A percentile compares a stretch with the other conserved stretches of the same genome.
phyloP scores from a whole-genome alignment of 345 rosid genomes.

The Tarenaya hassleriana region DNA sequence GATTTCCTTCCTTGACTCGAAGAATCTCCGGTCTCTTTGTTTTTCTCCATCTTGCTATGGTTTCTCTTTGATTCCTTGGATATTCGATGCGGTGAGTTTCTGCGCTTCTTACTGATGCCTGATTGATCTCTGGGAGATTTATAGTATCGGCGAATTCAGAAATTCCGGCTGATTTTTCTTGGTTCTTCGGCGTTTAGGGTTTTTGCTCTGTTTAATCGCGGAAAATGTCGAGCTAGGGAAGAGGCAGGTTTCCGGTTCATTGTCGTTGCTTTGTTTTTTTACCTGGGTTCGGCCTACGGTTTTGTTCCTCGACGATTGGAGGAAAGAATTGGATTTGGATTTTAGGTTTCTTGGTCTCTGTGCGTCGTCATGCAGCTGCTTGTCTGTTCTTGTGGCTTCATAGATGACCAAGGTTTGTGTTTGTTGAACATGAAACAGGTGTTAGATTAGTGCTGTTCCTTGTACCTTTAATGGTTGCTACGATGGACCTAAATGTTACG shows the following conservation, averaged over 20 bases:
- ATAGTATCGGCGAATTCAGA: constrained; percentile 16
- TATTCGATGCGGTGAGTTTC: constrained; percentile 22
- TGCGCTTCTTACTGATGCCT: constrained; percentile 11
- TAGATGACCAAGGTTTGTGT: constrained; percentile 18
- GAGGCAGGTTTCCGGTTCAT: neutral
- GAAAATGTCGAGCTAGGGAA: constrained; percentile 7
- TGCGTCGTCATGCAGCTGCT: constrained; percentile 9
- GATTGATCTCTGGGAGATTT: constrained; percentile 1
- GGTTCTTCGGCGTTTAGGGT: constrained; percentile 22
- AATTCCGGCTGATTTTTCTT: constrained; percentile 21
- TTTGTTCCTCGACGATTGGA: neutral
- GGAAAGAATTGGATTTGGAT: constrained; percentile 16
- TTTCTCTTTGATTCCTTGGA: constrained; percentile 12
- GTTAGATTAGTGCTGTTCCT: constrained; percentile 28
- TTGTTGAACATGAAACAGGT: constrained; percentile 9
- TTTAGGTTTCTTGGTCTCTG: constrained; percentile 11
- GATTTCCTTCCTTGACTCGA: neutral
- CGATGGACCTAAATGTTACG: constrained; percentile 74
- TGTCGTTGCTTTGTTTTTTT: constrained; percentile 7
- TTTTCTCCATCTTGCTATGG: constrained; percentile 9
- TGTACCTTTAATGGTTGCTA: constrained; percentile 56
- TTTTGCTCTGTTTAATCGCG: constrained; percentile 15
- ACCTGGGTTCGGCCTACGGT: neutral
- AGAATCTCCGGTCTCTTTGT: constrained; percentile 4
- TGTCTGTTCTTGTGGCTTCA: constrained; percentile 12